These are phyloP conservation scores for Neckera pumila DNA, from an alignment of 225 moss, liverwort and hornwort genomes.

Conservation along the genomic window DNA sequence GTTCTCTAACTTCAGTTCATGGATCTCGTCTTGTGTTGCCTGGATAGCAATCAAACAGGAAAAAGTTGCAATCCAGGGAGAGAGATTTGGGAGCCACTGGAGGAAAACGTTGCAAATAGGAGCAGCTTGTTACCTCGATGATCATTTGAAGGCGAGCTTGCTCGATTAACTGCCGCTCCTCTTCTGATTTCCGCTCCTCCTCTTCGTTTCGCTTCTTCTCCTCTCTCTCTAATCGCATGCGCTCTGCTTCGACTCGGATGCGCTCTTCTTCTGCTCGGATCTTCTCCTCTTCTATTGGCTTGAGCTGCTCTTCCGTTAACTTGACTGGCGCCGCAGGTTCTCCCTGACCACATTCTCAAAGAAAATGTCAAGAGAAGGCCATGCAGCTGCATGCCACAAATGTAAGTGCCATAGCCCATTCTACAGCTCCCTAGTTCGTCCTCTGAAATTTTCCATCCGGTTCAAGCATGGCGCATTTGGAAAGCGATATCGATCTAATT, in stretches of 20 bases:
- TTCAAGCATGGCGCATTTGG: background rate
- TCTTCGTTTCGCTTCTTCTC: conserved; percentile 7
- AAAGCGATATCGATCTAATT: background rate
- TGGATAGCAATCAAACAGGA: background rate
- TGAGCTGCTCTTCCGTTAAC: background rate
- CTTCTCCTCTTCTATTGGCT: background rate
- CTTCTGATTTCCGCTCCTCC: background rate
- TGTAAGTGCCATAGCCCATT: background rate
- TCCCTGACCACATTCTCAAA: background rate
- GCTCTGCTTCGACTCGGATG: background rate
- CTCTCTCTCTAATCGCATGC: conserved; percentile 2
- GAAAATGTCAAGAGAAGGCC: background rate
- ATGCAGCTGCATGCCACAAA: background rate
- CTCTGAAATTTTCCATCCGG: background rate
- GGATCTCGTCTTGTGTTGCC: conserved; percentile 44
- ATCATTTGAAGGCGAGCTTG: conserved; percentile 10
- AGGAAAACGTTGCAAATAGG: background rate
- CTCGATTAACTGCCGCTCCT: conserved; percentile 2
- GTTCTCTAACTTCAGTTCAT: conserved; percentile 42
- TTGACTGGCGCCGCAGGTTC: background rate
- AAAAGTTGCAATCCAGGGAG: background rate
- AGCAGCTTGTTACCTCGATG: conserved; percentile 8
- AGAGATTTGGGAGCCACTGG: background rate
- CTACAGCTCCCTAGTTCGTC: background rate
- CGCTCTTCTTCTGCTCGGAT: conserved; percentile 1